These are phyloP conservation scores for Kalanchoe fedtschenkoi DNA, from an alignment of 164 flowering plant genomes.

Conservation along the genomic window DNA sequence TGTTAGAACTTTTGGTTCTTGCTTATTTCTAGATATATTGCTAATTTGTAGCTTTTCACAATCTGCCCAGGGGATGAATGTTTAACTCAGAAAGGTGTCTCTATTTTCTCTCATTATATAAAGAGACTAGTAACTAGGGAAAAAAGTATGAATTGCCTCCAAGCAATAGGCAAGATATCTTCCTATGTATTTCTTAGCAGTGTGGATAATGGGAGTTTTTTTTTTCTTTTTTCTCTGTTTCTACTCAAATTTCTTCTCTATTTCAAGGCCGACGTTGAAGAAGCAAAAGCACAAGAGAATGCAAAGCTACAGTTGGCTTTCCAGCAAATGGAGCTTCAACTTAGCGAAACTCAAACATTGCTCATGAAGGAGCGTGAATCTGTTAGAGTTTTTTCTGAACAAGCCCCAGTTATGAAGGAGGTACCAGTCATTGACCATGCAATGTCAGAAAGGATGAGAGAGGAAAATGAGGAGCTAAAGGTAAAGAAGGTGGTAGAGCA, in stretches of 20 bases:
- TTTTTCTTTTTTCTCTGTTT: background rate
- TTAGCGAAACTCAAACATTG: constrained; percentile 58
- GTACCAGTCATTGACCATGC: constrained; percentile 63
- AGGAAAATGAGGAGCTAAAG: constrained; percentile 83
- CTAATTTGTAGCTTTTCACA: background rate
- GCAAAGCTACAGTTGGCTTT: constrained; percentile 65
- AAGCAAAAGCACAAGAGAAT: constrained; percentile 83
- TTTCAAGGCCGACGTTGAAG: constrained; percentile 89
- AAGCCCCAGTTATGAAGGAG: constrained; percentile 54
- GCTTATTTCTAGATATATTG: background rate
- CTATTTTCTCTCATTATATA: background rate
- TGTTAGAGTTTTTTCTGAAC: constrained; percentile 36
- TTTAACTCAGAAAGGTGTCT: background rate
- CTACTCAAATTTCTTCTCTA: no score
- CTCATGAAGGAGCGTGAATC: constrained; percentile 66
- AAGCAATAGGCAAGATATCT: background rate
- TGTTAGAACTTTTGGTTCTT: background rate
- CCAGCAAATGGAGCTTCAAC: constrained; percentile 65
- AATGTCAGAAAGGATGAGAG: constrained; percentile 49
- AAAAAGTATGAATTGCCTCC: background rate
- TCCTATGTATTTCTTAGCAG: background rate
- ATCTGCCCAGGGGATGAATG: background rate
- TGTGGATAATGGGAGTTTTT: background rate
- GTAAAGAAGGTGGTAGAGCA: constrained; percentile 19
- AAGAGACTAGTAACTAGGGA: no score